Conservation (phyloP, 805 yeast species). For the Metschnikowia reukaufii region DNA sequence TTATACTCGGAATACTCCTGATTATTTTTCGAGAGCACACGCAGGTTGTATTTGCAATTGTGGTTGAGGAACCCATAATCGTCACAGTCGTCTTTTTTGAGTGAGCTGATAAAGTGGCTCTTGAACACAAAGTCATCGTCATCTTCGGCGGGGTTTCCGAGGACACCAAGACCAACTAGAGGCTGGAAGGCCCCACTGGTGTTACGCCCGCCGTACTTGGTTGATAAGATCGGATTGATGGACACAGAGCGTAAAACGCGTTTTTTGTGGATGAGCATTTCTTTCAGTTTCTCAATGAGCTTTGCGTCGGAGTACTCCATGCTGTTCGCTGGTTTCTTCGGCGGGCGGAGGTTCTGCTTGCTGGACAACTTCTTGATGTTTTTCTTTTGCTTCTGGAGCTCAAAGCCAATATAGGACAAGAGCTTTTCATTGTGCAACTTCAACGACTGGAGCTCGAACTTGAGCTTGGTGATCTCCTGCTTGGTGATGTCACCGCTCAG, state of each 20-base stretch:
- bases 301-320: slow-evolving; percentile 54
- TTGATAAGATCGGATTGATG: slow-evolving; percentile 24
- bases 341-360: slow-evolving; percentile 33
- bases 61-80: slow-evolving; percentile 13
- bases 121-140: slow-evolving; percentile 20
- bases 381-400: slow-evolving; percentile 49
- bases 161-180: slow-evolving; percentile 14
- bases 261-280: slow-evolving; percentile 44
- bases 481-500: slow-evolving; percentile 31
- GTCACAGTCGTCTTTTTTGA: slow-evolving; percentile 9
- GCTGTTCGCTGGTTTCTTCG: slow-evolving; percentile 17
- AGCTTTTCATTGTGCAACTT: slow-evolving; percentile 57
- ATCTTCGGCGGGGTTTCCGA: slow-evolving; percentile 9
- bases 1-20: slow-evolving; percentile 10
- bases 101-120: slow-evolving; percentile 19
- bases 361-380: slow-evolving; percentile 41
- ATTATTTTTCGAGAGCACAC: slow-evolving; percentile 12
- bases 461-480: slow-evolving; percentile 51
- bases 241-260: slow-evolving; percentile 42
- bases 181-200: slow-evolving; percentile 10
- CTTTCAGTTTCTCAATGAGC: slow-evolving; percentile 49
- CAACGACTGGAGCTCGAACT: slow-evolving; percentile 54
- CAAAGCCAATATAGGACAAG: slow-evolving; percentile 56
- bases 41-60: slow-evolving; percentile 15
- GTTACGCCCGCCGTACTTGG: slow-evolving; percentile 10